Conservation (phyloP, 306 rosid species). For the Senna tora region DNA sequence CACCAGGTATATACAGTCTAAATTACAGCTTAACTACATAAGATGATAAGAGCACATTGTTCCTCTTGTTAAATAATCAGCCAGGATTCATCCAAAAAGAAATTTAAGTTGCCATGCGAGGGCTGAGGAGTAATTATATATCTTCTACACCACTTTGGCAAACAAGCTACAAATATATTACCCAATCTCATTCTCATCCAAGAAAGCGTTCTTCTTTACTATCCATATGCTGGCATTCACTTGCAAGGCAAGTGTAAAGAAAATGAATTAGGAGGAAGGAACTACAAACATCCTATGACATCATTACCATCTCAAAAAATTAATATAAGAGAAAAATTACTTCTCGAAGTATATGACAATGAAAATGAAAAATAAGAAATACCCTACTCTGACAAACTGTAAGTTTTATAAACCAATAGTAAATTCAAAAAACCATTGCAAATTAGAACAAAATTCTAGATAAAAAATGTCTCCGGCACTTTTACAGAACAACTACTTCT, state of each 20-base stretch:
- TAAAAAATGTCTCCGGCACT: background rate
- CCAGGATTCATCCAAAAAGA: background rate
- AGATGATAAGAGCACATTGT: background rate
- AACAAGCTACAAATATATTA: background rate
- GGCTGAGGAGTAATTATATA: background rate
- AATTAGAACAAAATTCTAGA: background rate
- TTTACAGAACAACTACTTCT: background rate
- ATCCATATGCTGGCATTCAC: background rate
- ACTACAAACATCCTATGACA: background rate
- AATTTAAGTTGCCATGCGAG: background rate
- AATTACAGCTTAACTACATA: background rate
- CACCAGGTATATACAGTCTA: background rate
- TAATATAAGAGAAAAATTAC: background rate
- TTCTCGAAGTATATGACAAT: no score
- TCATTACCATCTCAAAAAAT: background rate
- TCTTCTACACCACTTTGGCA: background rate
- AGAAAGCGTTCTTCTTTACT: background rate
- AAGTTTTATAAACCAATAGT: background rate
- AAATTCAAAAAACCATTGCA: background rate
- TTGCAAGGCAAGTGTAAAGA: background rate
- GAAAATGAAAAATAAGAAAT: background rate
- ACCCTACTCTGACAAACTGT: slow-evolving; percentile 13
- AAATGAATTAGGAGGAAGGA: background rate
- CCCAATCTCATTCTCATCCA: slow-evolving; percentile 1
- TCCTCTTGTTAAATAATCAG: background rate